Percentiles rank a stretch among this genome's conserved stretches.
phyloP scores from a whole-genome alignment of 148 eudicot genomes.

The Vaccinium myrtillus region DNA sequence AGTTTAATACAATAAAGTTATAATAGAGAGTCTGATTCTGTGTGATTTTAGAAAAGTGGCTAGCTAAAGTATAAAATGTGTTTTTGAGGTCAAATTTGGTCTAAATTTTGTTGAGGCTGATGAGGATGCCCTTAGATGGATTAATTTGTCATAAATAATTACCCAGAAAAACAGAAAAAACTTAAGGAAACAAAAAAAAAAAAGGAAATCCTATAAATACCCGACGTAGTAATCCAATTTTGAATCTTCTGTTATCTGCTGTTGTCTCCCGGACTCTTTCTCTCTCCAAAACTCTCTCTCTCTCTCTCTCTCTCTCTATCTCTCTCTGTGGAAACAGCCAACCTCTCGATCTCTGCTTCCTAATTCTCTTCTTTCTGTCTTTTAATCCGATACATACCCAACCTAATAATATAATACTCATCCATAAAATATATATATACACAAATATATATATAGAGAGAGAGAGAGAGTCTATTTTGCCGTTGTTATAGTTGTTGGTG shows the following conservation, averaged over 20 bases:
- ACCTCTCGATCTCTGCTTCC: not conserved
- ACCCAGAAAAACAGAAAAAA: too few relatives aligned
- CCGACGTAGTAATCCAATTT: not conserved
- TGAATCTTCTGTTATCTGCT: not conserved
- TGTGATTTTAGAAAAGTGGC: too few relatives aligned
- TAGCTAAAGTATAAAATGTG: too few relatives aligned
- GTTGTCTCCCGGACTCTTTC: not conserved
- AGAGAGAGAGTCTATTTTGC: not conserved
- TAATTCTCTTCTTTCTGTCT: constrained; percentile 1
- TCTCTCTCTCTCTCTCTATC: not conserved
- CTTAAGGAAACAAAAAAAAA: not conserved
- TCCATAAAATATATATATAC: not conserved
- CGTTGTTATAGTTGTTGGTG: constrained; percentile 13
- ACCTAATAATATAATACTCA: not conserved
- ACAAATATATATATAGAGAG: too few relatives aligned
- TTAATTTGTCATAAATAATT: not conserved
- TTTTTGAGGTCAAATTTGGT: too few relatives aligned
- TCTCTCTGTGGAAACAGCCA: not conserved
- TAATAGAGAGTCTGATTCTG: too few relatives aligned
- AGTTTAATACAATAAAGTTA: too few relatives aligned
- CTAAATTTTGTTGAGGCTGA: too few relatives aligned
- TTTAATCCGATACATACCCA: not conserved
- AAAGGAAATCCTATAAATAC: not conserved
- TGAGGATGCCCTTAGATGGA: too few relatives aligned
- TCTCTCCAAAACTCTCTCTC: not conserved